Base-by-base conservation (phyloP, 345 rosid species). In the Eucalyptus virginea region DNA sequence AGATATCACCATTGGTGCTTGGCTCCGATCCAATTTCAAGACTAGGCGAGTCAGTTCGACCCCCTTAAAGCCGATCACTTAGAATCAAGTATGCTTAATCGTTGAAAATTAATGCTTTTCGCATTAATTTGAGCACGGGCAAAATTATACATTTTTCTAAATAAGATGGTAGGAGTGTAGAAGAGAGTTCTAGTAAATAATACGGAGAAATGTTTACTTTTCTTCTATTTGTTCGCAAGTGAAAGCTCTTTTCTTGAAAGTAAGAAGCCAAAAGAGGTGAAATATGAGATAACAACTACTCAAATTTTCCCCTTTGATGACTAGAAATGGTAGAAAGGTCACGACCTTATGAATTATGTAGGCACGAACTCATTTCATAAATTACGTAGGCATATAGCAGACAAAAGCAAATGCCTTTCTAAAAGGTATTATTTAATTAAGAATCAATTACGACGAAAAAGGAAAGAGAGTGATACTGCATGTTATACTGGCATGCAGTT, bases 31-130 rank as follows among this genome's bases (percentile, higher is more conserved):
- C 62, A 56, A 56, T 56, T 24, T 6, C 62, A 56, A 56, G 30
- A 56, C 62, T 0, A 24, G 30, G 1, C 3, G 6, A 56, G 30
- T 23, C 6, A 24, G 0, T 24, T 56, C 6, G 6, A 56, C 13
- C 62, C 12, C 62, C 1, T 9, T 24, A 56, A 9, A 56, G 30
- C 13, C 2, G 6, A 56, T 23, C 13, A 23, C 62, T 24, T 24
- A 56, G 28, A 56, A 2, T 56, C 3, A 1, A 67, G 80, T n/a
- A 65, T 65, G 77, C 40, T 65, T 65, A n/a, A 16, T 65, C 21
- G 4, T 15, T 0, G 80, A 32, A 67, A 32, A 17, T 32, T 32
- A 32, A 67, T 4, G 6, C 24, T 67, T 18, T 67, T 13, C 23
- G 1, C 13, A 67, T 3, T 62, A 62, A 62, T 62, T 60, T 62